Percentiles rank a stretch among this genome's conserved stretches.
Conservation (phyloP, 2,329 filamentous ascomycete species). For the Chrysosporium keratinophilum region DNA sequence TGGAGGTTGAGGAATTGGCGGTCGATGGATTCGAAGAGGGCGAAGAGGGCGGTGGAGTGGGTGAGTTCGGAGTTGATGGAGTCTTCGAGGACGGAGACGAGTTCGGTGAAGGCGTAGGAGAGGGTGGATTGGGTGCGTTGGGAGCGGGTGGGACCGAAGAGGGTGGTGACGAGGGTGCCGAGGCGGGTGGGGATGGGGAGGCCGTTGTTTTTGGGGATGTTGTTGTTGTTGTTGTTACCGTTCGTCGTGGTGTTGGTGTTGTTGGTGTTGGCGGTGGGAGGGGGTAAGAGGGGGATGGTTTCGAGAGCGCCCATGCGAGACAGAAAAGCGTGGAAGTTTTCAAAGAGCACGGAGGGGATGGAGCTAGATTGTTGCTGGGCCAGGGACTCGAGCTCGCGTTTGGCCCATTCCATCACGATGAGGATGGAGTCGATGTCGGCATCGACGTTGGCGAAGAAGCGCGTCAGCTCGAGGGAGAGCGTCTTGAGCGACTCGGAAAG, state of each 20-base stretch:
- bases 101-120: constrained; percentile 78
- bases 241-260: constrained; percentile 1
- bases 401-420: constrained; percentile 93
- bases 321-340: constrained; percentile 72
- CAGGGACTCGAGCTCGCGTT: constrained; percentile 66
- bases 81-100: constrained; percentile 77
- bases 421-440: constrained; percentile 88
- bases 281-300: constrained; percentile 22
- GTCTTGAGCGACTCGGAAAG: constrained; percentile 77
- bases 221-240: neutral
- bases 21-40: constrained; percentile 85
- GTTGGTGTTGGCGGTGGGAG: neutral
- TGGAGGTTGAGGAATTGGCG: constrained; percentile 81
- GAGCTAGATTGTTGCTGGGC: constrained; percentile 51
- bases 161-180: constrained; percentile 55
- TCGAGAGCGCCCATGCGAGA: constrained; percentile 43
- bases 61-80: constrained; percentile 75
- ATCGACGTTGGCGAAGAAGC: constrained; percentile 88
- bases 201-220: constrained; percentile 7
- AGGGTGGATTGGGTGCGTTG: constrained; percentile 72
- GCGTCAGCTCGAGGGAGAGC: constrained; percentile 72
- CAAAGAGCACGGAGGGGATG: constrained; percentile 59
- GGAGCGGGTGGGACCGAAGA: constrained; percentile 71
- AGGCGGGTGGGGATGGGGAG: constrained; percentile 49
- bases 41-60: constrained; percentile 69